Evolutionary conservation across 73 alveolate genomes (phyloP), one percentile per base, ranked within the genome.

Genomic region (Urostyla sp.): DNA sequence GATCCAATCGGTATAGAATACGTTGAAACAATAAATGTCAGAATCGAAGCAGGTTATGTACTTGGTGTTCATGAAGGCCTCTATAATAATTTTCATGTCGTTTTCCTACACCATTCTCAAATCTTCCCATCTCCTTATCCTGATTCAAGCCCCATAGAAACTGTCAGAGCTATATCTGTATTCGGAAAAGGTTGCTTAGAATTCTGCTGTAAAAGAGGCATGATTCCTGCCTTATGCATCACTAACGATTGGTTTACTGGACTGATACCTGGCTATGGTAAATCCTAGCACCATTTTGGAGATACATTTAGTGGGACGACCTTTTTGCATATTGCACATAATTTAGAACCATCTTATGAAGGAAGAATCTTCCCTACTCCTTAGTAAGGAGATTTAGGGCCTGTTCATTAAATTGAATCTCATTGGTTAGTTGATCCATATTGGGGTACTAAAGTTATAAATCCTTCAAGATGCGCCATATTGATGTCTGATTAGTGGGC

Each of bases 181-280:
- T 96, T 89, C 74, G 98, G 96, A 15, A 97, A 94, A 88, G 99
- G 95, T 11, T 85, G 94, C 67, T 97, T 97, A 13, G 99, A 97
- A 85, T 90, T 93, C 45, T 78, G 95, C 30, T 97, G 99, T 87
- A 80, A 85, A 55, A 51, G 93, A 31, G 48, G 52, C 51, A 60
- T 84, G 23, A 89, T 94, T 46, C 99, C 99, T 7, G 76, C 97
- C 15, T 77, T 97, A 34, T 53, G 96, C 13, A 93, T 97, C 20
- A 93, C 98, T 13, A 97, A 97, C 66, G 99, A 97, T 88, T 97
- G 99, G 99, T 95, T 90, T 82, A 80, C 98, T 23, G 99, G 99
- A 0, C 90, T 97, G 51, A 88, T 87, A 20, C 94, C 99, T 21
- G 99, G 98, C 8, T 97, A 96, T 85, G 98, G 96, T 1, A 97